These are phyloP conservation scores for Amyloporia xantha DNA, from an alignment of 768 basidiomycete species.

Conservation along the genomic window DNA sequence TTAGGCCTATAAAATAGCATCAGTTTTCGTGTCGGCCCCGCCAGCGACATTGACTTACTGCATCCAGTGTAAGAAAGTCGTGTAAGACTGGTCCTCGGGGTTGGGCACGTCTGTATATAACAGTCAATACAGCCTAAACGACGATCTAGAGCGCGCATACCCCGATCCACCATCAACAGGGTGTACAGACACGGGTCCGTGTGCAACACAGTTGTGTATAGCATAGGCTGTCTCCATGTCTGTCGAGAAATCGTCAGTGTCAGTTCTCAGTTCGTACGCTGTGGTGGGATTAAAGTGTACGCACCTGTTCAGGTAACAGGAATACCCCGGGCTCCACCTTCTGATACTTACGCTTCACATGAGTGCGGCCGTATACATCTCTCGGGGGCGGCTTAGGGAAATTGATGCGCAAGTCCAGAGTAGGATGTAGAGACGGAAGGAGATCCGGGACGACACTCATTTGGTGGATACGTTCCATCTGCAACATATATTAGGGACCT, in stretches of 20 bases:
- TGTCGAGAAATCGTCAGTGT: conserved; percentile 23
- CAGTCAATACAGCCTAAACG: not conserved
- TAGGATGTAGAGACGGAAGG: conserved; percentile 62
- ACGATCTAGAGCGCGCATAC: conserved; percentile 30
- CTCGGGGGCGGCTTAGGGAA: conserved; percentile 35
- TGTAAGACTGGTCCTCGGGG: conserved; percentile 53
- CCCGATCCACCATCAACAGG: conserved; percentile 82
- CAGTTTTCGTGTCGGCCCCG: not conserved
- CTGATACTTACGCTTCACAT: conserved; percentile 24
- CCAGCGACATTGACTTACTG: conserved; percentile 49
- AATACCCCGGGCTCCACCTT: conserved; percentile 68
- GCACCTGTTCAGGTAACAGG: conserved; percentile 65
- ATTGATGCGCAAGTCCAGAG: conserved; percentile 65
- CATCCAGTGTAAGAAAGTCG: conserved; percentile 79
- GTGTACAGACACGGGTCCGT: conserved; percentile 78
- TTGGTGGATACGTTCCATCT: conserved; percentile 93
- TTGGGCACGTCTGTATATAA: conserved; percentile 79
- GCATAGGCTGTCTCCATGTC: conserved; percentile 58
- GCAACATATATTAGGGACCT: conserved; percentile 1
- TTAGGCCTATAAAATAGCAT: conserved; percentile 52
- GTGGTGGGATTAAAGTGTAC: conserved; percentile 14
- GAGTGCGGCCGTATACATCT: conserved; percentile 18
- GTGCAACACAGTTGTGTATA: conserved; percentile 79
- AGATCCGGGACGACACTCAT: conserved; percentile 91
- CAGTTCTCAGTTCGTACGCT: too few species aligned